Evolutionary conservation across 192 early-diverging fungal genomes (phyloP).

Genomic region (Diversispora eburnea): DNA sequence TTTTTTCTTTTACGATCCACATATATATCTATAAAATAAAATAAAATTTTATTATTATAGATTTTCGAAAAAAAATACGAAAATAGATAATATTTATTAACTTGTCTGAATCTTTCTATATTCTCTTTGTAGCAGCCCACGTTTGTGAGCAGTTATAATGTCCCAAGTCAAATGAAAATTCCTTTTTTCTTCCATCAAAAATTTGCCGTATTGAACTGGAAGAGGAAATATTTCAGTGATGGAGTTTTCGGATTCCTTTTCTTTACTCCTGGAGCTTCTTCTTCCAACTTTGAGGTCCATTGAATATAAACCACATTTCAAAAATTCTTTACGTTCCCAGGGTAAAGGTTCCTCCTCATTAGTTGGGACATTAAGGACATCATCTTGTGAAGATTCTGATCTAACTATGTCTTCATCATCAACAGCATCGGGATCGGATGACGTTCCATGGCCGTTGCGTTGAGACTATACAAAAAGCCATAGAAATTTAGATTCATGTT

Average conservation of each 20-base stretch:
- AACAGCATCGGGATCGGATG: no score
- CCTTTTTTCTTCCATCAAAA: constrained; percentile 45
- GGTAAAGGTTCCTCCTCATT: not conserved
- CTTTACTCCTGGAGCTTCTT: not conserved
- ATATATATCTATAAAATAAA: constrained; percentile 63
- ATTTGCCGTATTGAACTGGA: constrained; percentile 60
- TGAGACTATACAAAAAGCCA: no score
- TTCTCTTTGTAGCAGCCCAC: constrained; percentile 32
- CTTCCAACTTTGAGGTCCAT: constrained; percentile 33
- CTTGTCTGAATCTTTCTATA: constrained; percentile 54
- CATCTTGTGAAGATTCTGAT: not conserved
- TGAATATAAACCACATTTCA: constrained; percentile 44
- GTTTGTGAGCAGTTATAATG: constrained; percentile 50
- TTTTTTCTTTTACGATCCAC: constrained; percentile 65
- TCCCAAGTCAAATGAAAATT: constrained; percentile 71
- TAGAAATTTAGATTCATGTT: no score
- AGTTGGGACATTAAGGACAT: not conserved
- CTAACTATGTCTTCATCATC: not conserved
- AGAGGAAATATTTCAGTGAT: constrained; percentile 42
- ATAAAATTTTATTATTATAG: not conserved
- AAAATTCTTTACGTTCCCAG: constrained; percentile 30
- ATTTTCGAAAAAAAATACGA: not conserved
- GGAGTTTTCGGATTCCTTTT: not conserved
- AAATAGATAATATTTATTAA: not conserved
- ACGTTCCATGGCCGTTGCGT: no score